Conservation (phyloP, 225 moss, liverwort and hornwort genomes). For the Thuidium tamariscinum region DNA sequence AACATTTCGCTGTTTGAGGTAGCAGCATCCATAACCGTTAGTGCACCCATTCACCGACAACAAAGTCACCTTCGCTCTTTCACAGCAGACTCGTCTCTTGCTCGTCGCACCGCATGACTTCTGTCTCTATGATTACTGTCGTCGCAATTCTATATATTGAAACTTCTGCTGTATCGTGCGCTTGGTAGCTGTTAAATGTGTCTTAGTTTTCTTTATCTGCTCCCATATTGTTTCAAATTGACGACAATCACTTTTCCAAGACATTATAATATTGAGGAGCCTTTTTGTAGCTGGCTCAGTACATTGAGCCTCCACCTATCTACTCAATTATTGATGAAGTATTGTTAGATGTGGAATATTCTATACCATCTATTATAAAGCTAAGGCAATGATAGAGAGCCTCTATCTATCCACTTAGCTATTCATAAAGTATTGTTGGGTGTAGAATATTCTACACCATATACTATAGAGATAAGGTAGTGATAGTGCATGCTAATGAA, state of each 20-base stretch:
- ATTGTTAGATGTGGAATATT: too few relatives aligned
- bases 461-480: too few relatives aligned
- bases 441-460: too few relatives aligned
- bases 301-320: neutral
- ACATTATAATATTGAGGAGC: neutral
- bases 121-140: neutral
- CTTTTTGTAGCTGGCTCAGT: accelerated
- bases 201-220: neutral
- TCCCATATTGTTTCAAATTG: neutral
- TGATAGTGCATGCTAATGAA: too few relatives aligned
- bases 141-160: neutral
- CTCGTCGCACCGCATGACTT: neutral
- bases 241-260: neutral
- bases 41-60: too few relatives aligned
- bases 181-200: too few relatives aligned
- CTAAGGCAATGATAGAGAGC: too few relatives aligned
- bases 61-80: neutral
- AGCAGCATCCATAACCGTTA: too few relatives aligned
- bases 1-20: neutral
- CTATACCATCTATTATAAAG: too few relatives aligned
- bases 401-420: too few relatives aligned
- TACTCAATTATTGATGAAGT: too few relatives aligned
- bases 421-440: neutral
- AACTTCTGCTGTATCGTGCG: neutral
- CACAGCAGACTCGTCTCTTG: neutral